Conservation (phyloP, 2,329 filamentous ascomycete species). For the Whalleya microplaca region DNA sequence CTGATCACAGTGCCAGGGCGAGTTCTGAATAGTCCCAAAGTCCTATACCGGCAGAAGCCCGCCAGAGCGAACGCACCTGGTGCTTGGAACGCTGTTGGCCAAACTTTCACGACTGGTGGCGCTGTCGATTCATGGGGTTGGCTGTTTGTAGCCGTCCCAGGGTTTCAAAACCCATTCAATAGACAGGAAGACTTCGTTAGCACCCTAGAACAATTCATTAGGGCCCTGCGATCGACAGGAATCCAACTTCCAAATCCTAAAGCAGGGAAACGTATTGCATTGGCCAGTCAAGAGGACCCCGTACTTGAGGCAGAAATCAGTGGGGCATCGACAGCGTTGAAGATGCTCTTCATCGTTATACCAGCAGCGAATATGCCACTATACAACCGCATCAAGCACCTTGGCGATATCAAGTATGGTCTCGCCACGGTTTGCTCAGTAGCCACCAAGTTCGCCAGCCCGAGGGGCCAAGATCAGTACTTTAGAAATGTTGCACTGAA, state of each 20-base stretch:
- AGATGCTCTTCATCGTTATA: conserved; percentile 56
- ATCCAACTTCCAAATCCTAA: neutral
- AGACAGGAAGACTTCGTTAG: neutral
- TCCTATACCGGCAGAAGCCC: conserved; percentile 50
- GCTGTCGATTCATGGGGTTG: neutral
- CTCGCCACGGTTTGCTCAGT: conserved; percentile 63
- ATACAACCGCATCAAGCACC: conserved; percentile 61
- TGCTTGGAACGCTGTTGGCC: neutral
- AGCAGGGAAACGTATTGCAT: neutral
- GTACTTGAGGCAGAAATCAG: conserved; percentile 10
- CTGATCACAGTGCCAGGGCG: conserved; percentile 68
- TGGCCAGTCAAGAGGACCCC: conserved; percentile 3
- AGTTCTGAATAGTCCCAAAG: conserved; percentile 55
- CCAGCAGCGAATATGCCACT: conserved; percentile 45
- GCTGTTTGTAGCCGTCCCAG: neutral
- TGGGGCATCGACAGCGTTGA: conserved; percentile 20
- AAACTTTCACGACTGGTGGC: neutral
- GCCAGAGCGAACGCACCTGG: neutral
- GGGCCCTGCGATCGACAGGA: neutral
- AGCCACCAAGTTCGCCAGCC: conserved; percentile 50
- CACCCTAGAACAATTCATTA: neutral
- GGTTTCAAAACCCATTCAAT: neutral
- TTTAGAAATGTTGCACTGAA: conserved; percentile 62
- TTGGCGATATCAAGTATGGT: conserved; percentile 60
- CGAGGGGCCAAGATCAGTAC: conserved; percentile 44